Base-by-base conservation (phyloP, 1,284 basidiomycete species). In the Phylloporus sp. region DNA sequence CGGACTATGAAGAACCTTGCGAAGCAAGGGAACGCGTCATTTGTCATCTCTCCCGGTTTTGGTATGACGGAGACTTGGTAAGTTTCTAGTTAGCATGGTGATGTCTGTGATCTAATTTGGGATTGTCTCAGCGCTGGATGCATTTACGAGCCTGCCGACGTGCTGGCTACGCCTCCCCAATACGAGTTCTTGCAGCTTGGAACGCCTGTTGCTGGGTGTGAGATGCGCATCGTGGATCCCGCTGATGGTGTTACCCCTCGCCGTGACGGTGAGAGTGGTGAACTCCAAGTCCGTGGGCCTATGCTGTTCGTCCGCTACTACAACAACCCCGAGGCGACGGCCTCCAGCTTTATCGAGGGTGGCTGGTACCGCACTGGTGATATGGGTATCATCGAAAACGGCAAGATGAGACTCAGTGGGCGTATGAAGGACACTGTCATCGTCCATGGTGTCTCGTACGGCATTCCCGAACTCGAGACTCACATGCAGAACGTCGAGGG, bases 291-390 rank as follows among this genome's bases (percentile, higher is more conserved):
- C 29, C 76, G 75, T 5, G 83, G 82, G 5, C 77, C 82, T 4
- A 83, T 80, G 66, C 49, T 84, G 3, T 84, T 85, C 65, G 71
- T 75, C 12, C 76, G 79, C n/a, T 85, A 84, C 66, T 80, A 80
- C 72, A 82, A 80, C 75, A 83, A 85, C 70, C 69, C 73, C 20
- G 70, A 75, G 45, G 84, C 83, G 10, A 84, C 82, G 4, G 61
- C 70, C 17, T 75, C 77, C n/a, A 77, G 80, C 63, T 81, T 82
- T 37, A 80, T 84, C 49, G 78, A 78, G 39, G 83, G 81, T 32
- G 78, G 83, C 27, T 85, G 84, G 84, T 84, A 82, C 71, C 79
- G 81, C 53, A 84, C 83, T 6, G 84, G 84, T 11, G 83, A 84
- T 64, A 68, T 78, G 1, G 84, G 78, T 15, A 75, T 84, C 55